Evolutionary conservation across 257 asterid species (phyloP), one percentile per base, ranked within the genome.

Genomic region (Capsicum rhomboideum): DNA sequence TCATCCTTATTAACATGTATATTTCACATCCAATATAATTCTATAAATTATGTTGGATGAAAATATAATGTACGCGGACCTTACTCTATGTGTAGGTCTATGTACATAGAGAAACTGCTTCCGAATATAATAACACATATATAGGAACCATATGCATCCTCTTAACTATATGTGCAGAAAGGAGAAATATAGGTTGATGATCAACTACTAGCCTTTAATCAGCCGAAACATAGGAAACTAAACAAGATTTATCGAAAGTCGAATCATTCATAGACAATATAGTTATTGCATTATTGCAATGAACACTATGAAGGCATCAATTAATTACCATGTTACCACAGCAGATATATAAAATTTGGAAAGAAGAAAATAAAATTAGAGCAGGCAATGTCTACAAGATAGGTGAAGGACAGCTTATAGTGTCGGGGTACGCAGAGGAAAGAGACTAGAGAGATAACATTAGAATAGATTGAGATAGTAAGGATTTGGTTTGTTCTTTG

Each of bases 351-450:
- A 46, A 23, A 49, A 26, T 13, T 7, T 49, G 26, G 37, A 3
- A 74, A 74, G 34, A 44, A 10, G 80, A 29, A 82, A 34, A 2
- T 34, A 34, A 88, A 58, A 26, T 82, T 66, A 14, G 85, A 74
- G 83, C 63, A 28, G 78, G 59, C 75, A 82, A 34, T 80, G 87
- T 81, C 71, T 80, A 40, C 26, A 75, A 28, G 72, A 79, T 56
- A 66, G 80, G 37, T 79, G 81, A 23, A 6, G 64, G 49, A 82
- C 90, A 87, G 89, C 88, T 87, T 83, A 83, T 84, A 67, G 56
- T 85, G 91, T 84, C 86, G 87, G 90, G 63, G 40, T 44, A 37
- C 72, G 66, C 85, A 75, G 88, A 82, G 78, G 71, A 74, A 66
- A 34, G 40, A n/a, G n/a, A n/a, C n/a, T n/a, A n/a, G n/a, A 34